A percentile compares a stretch with the other conserved stretches of the same genome.
Conservation (phyloP, 2,329 filamentous ascomycete species). For the Albophoma yamanashiensis region DNA sequence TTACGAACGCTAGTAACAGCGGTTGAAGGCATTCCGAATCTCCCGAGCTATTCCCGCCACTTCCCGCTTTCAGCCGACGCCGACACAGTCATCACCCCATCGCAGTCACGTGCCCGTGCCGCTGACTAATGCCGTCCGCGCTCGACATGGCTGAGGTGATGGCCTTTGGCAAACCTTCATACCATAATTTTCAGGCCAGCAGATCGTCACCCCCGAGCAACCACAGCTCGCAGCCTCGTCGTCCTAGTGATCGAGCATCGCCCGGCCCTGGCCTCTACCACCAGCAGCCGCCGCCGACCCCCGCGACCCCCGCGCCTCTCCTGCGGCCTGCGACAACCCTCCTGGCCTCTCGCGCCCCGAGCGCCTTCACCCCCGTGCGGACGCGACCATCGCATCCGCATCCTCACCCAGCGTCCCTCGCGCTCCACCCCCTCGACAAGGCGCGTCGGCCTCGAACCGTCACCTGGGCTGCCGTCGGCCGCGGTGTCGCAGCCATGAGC, state of each 20-base stretch:
- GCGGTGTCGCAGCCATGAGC: conserved; percentile 28
- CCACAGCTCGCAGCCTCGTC: conserved; percentile 2
- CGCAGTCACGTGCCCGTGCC: conserved; percentile 14
- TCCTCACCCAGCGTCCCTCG: not conserved
- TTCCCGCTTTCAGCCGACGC: not conserved
- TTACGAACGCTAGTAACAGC: too few relatives aligned
- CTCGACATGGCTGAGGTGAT: not conserved
- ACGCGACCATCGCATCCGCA: not conserved
- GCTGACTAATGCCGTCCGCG: conserved; percentile 17
- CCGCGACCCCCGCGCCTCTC: not conserved
- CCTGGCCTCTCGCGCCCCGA: not conserved
- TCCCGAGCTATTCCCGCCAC: not conserved
- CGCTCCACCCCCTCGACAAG: conserved; percentile 1
- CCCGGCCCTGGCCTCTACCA: not conserved
- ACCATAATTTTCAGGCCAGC: conserved; percentile 16
- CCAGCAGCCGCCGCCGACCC: conserved; percentile 1
- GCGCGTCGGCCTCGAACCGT: conserved; percentile 3
- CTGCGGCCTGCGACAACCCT: not conserved
- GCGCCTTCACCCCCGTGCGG: not conserved
- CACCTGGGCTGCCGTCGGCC: conserved; percentile 8
- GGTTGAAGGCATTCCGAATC: not conserved
- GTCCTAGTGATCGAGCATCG: not conserved
- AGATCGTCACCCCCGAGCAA: conserved; percentile 7
- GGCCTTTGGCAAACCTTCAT: conserved; percentile 9
- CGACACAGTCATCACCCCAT: not conserved